A percentile compares a stretch with the other conserved stretches of the same genome.
phyloP scores from a whole-genome alignment of 495 filamentous ascomycete genomes.

The Lophium mytilinum region DNA sequence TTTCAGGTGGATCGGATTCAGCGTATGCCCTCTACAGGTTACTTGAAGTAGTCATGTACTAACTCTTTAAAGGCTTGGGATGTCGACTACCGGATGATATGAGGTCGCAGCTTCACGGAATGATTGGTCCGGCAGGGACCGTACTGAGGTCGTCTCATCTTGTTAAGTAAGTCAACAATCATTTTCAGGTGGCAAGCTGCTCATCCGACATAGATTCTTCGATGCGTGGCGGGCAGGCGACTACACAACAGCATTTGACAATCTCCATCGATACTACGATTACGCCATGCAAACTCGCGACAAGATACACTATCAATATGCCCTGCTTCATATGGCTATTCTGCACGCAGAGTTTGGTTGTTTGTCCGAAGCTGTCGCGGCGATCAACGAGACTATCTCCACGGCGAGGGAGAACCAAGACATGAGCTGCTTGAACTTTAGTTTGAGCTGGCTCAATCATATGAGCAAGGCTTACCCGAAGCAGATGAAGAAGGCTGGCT shows the following conservation, averaged over 20 bases:
- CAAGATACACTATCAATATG: constrained; percentile 89
- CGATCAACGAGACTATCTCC: constrained; percentile 86
- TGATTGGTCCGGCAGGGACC: constrained; percentile 57
- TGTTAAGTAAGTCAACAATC: constrained; percentile 46
- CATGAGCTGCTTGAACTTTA: constrained; percentile 87
- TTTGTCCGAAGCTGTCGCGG: constrained; percentile 78
- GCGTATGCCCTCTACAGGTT: constrained; percentile 42
- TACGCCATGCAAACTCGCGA: constrained; percentile 88
- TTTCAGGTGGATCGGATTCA: constrained; percentile 84
- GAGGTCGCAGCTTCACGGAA: constrained; percentile 52
- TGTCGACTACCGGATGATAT: constrained; percentile 63
- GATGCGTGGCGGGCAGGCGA: constrained; percentile 89
- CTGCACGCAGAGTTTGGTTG: constrained; percentile 95
- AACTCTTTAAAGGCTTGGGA: constrained; percentile 46
- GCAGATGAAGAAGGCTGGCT: constrained; percentile 60
- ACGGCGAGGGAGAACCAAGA: constrained; percentile 89
- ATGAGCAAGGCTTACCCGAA: constrained; percentile 78
- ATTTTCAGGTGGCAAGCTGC: background rate
- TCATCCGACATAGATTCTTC: constrained; percentile 51
- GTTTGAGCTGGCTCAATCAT: constrained; percentile 95
- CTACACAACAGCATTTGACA: constrained; percentile 81
- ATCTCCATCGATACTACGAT: constrained; percentile 92
- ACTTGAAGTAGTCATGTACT: background rate
- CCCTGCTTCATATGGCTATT: constrained; percentile 86
- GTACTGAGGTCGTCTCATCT: constrained; percentile 71